These are phyloP conservation scores for Zymoseptoria passerinii DNA, from an alignment of 2,329 filamentous ascomycete species.

Conservation along the genomic window DNA sequence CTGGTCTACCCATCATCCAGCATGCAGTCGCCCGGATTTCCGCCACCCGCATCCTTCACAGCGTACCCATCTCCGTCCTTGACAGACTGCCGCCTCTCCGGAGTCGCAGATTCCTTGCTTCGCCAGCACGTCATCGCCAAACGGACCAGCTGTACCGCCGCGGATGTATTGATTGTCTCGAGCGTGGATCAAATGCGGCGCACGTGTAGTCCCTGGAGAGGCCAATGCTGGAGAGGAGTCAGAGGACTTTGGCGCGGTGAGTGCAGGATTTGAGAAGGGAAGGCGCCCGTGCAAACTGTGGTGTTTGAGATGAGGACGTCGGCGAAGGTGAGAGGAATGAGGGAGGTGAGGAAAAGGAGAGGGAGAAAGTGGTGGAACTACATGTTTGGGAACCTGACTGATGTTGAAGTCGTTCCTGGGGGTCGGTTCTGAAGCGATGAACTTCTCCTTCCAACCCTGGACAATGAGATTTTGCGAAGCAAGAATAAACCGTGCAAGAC, in stretches of 20 bases:
- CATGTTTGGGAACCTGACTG: neutral
- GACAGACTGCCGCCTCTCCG: constrained; percentile 11
- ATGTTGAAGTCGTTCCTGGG: neutral
- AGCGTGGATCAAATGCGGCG: constrained; percentile 12
- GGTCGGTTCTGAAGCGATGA: neutral
- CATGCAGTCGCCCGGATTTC: constrained; percentile 9
- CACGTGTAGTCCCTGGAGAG: constrained; percentile 12
- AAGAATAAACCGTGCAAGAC: neutral
- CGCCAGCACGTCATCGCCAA: constrained; percentile 4
- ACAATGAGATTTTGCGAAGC: neutral
- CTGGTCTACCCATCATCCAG: constrained; percentile 1
- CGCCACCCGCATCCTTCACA: constrained; percentile 8
- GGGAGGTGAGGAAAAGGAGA: neutral
- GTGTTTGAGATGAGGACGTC: constrained; percentile 20
- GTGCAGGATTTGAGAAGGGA: constrained; percentile 11
- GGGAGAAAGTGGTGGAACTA: neutral
- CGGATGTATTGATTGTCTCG: constrained; percentile 15
- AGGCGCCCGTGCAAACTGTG: constrained; percentile 17
- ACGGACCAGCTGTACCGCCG: constrained; percentile 12
- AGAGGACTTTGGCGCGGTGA: constrained; percentile 14
- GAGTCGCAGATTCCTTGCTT: constrained; percentile 11
- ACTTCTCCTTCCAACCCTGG: neutral
- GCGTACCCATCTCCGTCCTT: constrained; percentile 6
- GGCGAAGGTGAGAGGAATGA: constrained; percentile 6
- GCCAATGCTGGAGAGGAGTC: constrained; percentile 4